Conservation (phyloP, 352 stramenopile genomes). For the Thraustochytrium striatum region DNA sequence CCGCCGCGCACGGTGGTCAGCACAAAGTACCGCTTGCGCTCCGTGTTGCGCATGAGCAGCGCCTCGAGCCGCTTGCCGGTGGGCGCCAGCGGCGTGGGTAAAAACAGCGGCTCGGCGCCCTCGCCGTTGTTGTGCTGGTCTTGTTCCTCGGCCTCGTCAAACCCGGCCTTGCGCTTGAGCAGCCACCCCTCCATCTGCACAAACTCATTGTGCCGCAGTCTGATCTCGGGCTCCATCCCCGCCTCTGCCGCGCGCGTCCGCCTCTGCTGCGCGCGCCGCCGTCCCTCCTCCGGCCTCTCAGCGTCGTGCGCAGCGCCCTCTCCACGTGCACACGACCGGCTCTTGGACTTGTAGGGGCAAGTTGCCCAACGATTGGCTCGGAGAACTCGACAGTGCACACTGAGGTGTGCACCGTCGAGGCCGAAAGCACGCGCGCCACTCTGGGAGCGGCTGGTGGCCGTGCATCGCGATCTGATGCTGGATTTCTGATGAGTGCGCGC, state of each 20-base stretch:
- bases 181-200: conserved; percentile 47
- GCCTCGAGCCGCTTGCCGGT: conserved; percentile 17
- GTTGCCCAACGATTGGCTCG: too few species aligned
- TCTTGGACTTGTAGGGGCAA: too few species aligned
- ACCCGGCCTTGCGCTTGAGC: conserved; percentile 9
- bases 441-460: too few species aligned
- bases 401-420: too few species aligned
- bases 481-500: too few species aligned
- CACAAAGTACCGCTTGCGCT: conserved; percentile 43
- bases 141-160: conserved; percentile 1
- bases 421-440: too few species aligned
- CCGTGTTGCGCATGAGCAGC: conserved; percentile 1
- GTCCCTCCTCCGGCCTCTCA: background rate
- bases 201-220: background rate
- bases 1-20: conserved; percentile 5
- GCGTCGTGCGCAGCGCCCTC: too few species aligned
- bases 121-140: background rate
- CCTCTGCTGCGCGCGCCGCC: background rate
- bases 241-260: background rate
- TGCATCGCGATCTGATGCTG: too few species aligned
- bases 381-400: too few species aligned
- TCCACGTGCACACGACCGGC: too few species aligned
- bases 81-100: conserved; percentile 15
- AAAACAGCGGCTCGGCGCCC: background rate
- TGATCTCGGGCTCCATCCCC: conserved; percentile 18